Percentiles rank a stretch among this genome's conserved stretches.
Conservation (phyloP, 257 asterid genomes). For the Solanum bulbocastanum region DNA sequence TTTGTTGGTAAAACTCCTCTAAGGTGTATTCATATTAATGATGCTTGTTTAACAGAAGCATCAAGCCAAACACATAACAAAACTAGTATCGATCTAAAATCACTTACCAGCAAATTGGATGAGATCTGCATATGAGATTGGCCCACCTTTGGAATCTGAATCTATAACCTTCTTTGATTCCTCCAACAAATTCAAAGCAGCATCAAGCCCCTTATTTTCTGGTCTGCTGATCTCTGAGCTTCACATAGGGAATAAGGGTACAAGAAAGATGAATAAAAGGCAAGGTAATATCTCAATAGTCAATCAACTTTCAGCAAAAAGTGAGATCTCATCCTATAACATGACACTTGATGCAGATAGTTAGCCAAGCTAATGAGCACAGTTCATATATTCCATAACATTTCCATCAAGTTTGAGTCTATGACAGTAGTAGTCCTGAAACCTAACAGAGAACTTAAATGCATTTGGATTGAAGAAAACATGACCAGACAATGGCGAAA, state of each 20-base stretch:
- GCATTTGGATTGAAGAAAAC: not conserved
- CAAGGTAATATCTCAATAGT: not conserved
- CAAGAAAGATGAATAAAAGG: constrained; percentile 8
- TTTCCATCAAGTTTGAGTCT: not conserved
- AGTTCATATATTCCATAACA: not conserved
- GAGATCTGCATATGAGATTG: constrained; percentile 85
- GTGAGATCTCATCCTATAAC: not conserved
- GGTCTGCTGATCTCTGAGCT: constrained; percentile 98
- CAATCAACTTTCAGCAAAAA: not conserved
- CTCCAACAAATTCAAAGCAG: constrained; percentile 62
- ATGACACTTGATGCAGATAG: not conserved
- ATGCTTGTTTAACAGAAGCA: not conserved
- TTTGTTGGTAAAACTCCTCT: not conserved
- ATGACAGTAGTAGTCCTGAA: not conserved
- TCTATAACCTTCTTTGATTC: constrained; percentile 82
- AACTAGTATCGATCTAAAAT: not conserved
- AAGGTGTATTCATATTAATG: not conserved
- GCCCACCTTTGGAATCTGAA: constrained; percentile 71
- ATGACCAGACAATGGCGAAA: not conserved
- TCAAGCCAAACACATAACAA: not conserved
- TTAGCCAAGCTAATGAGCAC: not conserved
- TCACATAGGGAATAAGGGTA: constrained; percentile 37
- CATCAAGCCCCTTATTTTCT: constrained; percentile 73
- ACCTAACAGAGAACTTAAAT: not conserved
- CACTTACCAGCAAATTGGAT: constrained; percentile 34